Evolutionary conservation across 306 rosid genomes (phyloP), one percentile per base, ranked within the genome.

Genomic region (Ormosia semicastrata): DNA sequence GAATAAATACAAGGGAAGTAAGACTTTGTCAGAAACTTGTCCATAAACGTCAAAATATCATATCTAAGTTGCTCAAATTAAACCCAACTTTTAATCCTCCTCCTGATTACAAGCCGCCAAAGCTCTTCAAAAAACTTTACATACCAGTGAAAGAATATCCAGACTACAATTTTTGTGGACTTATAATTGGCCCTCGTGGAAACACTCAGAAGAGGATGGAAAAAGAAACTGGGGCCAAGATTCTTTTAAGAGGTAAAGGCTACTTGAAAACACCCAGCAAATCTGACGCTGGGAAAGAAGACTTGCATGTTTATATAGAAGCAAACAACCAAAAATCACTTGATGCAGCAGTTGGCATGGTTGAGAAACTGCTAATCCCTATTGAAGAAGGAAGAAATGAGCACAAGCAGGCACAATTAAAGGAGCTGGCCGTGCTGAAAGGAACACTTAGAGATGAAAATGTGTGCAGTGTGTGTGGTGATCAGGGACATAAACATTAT

Each of bases 161-260:
- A 0, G 92, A 87, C 6, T 89, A 91, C 62, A 91, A 89, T 73
- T 91, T 91, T 58, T 80, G 88, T 15, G 91, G 96, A 56, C 92
- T 88, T 17, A 86, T 91, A 33, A 88, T 91, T 72, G 96, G 96
- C 17, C 96, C 96, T 2, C 85, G 90, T 60, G 96, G 93, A 7
- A 91, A 91, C 65, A 91, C 96, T 2, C 89, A 86, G 75, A 91
- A 85, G 88, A 76, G 91, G 77, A 91, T 91, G 96, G 96, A 91
- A 85, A 89, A 76, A 32, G 89, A 91, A 83, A 89, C 92, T 6
- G 92, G 93, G 29, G 92, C 93, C 0, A 89, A 88, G 53, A 91
- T 91, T 79, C 82, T 76, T 29, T 77, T 91, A 64, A 85, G 96
- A 37, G 96, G 96, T 24, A 91, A 86, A 71, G 93, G 92, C 63